Conservation (phyloP, 495 filamentous ascomycete genomes). For the Trichoderma reesei region DNA sequence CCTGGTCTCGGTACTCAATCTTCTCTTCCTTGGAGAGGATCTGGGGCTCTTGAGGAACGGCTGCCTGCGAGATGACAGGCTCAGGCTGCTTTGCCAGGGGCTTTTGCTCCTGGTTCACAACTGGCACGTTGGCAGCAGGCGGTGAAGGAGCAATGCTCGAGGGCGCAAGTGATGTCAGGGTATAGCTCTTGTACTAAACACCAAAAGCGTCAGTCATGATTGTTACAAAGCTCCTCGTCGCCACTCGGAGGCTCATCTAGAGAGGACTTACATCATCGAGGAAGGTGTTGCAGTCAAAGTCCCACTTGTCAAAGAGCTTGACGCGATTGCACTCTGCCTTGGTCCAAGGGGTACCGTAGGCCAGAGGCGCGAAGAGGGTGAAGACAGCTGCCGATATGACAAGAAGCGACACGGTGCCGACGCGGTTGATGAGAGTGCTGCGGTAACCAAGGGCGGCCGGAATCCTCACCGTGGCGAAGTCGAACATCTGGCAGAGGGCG, state of each 20-base stretch:
- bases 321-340: conserved; percentile 71
- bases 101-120: conserved; percentile 9
- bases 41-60: conserved; percentile 37
- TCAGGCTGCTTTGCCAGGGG: conserved; percentile 11
- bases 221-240: no score
- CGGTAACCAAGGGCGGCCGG: conserved; percentile 55
- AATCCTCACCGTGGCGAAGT: conserved; percentile 68
- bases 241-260: background rate
- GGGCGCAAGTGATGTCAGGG: background rate
- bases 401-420: conserved; percentile 59
- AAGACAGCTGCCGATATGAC: conserved; percentile 66
- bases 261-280: conserved; percentile 64
- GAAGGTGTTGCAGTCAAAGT: conserved; percentile 96
- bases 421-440: conserved; percentile 62
- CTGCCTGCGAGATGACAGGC: conserved; percentile 33
- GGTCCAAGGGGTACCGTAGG: conserved; percentile 94
- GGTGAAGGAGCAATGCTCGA: background rate
- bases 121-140: background rate
- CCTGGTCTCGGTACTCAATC: conserved; percentile 88
- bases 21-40: conserved; percentile 65
- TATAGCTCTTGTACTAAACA: conserved; percentile 8
- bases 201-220: background rate
- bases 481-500: conserved; percentile 75
- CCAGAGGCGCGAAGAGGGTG: conserved; percentile 70
- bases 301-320: conserved; percentile 84